Conservation (phyloP, 768 basidiomycete genomes). For the Gymnopilus dilepis region DNA sequence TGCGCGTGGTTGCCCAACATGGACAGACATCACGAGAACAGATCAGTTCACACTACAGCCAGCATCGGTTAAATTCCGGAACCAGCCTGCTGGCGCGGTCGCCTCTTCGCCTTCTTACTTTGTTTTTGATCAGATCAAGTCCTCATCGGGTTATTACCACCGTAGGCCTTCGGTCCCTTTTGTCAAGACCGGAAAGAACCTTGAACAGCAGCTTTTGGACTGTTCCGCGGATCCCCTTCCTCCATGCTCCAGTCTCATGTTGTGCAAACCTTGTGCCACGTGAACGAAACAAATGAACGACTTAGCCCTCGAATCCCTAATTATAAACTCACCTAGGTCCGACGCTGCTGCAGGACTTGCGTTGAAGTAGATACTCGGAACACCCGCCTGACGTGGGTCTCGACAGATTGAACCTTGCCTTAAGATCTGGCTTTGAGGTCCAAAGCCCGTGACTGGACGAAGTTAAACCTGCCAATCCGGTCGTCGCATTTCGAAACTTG, state of each 20-base stretch:
- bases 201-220: constrained; percentile 17
- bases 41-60: constrained; percentile 35
- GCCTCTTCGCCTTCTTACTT: constrained; percentile 30
- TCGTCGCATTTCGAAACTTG: neutral
- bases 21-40: constrained; percentile 46
- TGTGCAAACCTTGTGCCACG: constrained; percentile 28
- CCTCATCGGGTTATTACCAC: constrained; percentile 26
- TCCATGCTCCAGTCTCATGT: constrained; percentile 26
- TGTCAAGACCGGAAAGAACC: constrained; percentile 35
- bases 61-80: constrained; percentile 50
- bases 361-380: constrained; percentile 20
- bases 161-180: constrained; percentile 38
- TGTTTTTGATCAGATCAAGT: constrained; percentile 43
- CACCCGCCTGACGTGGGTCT: constrained; percentile 7
- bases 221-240: constrained; percentile 36
- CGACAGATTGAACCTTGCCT: constrained; percentile 1
- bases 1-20: constrained; percentile 29
- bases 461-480: neutral
- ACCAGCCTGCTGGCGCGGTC: constrained; percentile 40
- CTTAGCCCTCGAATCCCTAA: constrained; percentile 18
- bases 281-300: constrained; percentile 26
- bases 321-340: constrained; percentile 22
- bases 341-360: constrained; percentile 16
- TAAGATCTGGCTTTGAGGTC: neutral
- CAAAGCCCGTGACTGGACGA: neutral